phyloP scores from a whole-genome alignment of 805 yeast species.

The Kodamaea leandrae region DNA sequence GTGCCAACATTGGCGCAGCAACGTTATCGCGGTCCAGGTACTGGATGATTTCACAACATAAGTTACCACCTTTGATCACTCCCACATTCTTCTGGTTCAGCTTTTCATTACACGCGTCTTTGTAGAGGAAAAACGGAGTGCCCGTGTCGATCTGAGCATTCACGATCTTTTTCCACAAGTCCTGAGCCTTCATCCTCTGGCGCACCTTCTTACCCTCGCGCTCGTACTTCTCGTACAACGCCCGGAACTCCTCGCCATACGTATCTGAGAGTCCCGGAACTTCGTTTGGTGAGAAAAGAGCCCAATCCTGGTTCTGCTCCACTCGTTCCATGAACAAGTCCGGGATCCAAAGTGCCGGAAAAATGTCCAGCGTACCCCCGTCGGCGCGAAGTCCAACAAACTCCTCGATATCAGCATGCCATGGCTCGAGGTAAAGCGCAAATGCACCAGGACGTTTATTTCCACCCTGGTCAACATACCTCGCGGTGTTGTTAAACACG shows the following conservation, averaged over 20 bases:
- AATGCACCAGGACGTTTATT: conserved; percentile 98
- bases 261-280: conserved; percentile 83
- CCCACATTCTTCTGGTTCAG: conserved; percentile 92
- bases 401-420: conserved; percentile 93
- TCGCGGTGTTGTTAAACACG: conserved; percentile 92
- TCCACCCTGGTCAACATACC: conserved; percentile 98
- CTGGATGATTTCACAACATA: conserved; percentile 93
- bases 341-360: conserved; percentile 92
- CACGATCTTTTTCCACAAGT: conserved; percentile 83
- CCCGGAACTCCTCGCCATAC: conserved; percentile 81
- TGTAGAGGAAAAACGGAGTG: conserved; percentile 90
- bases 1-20: conserved; percentile 94
- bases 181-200: conserved; percentile 72
- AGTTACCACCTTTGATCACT: conserved; percentile 85
- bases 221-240: conserved; percentile 71
- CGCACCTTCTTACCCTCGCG: conserved; percentile 59
- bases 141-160: conserved; percentile 97
- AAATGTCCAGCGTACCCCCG: conserved; percentile 86
- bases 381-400: conserved; percentile 88
- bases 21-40: conserved; percentile 89
- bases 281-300: conserved; percentile 83
- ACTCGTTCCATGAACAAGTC: conserved; percentile 93
- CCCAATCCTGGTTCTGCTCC: conserved; percentile 76
- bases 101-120: conserved; percentile 85
- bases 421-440: conserved; percentile 90